Conservation (phyloP, 495 filamentous ascomycete species). For the Copromyces sp. region DNA sequence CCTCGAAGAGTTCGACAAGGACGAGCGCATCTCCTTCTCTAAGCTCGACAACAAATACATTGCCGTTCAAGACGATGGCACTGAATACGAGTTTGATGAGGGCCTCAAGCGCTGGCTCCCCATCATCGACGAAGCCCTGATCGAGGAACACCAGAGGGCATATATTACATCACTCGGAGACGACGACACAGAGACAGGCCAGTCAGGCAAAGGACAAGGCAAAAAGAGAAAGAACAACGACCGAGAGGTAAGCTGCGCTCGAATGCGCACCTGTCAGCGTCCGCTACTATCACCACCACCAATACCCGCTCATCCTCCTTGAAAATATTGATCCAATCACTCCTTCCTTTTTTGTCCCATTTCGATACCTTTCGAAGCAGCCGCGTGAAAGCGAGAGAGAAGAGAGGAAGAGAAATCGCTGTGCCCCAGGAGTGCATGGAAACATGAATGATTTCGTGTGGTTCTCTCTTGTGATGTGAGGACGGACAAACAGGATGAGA, state of each 20-base stretch:
- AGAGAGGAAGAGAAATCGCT: not conserved
- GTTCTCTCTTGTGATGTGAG: not conserved
- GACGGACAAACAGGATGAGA: not conserved
- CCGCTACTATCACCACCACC: slow-evolving; percentile 3
- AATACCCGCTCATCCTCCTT: not conserved
- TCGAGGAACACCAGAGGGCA: slow-evolving; percentile 65
- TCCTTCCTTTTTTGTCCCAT: not conserved
- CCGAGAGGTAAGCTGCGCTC: slow-evolving; percentile 45
- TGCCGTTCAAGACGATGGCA: slow-evolving; percentile 73
- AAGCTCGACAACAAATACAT: slow-evolving; percentile 70
- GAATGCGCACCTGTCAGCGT: slow-evolving; percentile 13
- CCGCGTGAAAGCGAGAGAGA: not conserved
- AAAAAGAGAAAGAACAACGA: slow-evolving; percentile 67
- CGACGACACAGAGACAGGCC: slow-evolving; percentile 45
- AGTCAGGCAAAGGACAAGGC: slow-evolving; percentile 22
- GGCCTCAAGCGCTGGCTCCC: slow-evolving; percentile 70
- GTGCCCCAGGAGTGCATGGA: not conserved
- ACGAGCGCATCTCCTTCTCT: slow-evolving; percentile 79
- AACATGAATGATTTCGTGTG: not conserved
- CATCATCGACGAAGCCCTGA: slow-evolving; percentile 68
- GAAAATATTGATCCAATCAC: not conserved
- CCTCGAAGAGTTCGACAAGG: slow-evolving; percentile 63
- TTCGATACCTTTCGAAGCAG: not conserved
- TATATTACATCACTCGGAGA: slow-evolving; percentile 48
- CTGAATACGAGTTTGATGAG: slow-evolving; percentile 74